Evolutionary conservation across 306 rosid species (phyloP).

Genomic region (Morella rubra): DNA sequence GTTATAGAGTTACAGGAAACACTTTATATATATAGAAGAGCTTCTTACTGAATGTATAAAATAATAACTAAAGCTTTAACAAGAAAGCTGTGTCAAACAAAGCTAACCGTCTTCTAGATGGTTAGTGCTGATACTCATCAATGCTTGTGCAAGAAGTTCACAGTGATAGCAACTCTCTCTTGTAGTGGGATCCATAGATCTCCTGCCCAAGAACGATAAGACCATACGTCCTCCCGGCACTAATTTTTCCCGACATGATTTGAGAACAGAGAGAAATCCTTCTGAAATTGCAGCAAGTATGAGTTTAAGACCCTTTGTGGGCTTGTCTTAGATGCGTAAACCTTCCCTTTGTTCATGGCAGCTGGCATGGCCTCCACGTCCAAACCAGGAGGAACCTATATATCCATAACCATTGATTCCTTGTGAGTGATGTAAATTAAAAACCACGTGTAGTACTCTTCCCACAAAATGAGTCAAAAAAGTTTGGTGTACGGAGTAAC

Average conservation of each 20-base stretch:
- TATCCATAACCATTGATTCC: neutral
- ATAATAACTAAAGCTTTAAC: too few species aligned
- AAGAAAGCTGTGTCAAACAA: too few species aligned
- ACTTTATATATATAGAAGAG: too few species aligned
- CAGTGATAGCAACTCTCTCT: constrained; percentile 50
- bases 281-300: constrained; percentile 50
- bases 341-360: constrained; percentile 56
- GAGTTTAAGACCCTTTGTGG: constrained; percentile 52
- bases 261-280: constrained; percentile 53
- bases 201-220: constrained; percentile 59
- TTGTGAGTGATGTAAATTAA: too few species aligned
- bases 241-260: constrained; percentile 53
- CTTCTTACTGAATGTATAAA: too few species aligned
- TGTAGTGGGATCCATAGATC: constrained; percentile 49
- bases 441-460: too few species aligned
- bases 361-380: neutral
- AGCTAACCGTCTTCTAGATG: too few species aligned
- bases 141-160: constrained; percentile 66
- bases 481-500: too few species aligned
- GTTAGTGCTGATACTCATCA: constrained; percentile 20
- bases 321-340: constrained; percentile 67
- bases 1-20: too few species aligned
- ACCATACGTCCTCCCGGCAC: constrained; percentile 56
- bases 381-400: constrained; percentile 46
- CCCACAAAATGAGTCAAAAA: too few species aligned